Base-by-base conservation (phyloP, 1,284 basidiomycete species). In the Ganoderma leucocontextum region DNA sequence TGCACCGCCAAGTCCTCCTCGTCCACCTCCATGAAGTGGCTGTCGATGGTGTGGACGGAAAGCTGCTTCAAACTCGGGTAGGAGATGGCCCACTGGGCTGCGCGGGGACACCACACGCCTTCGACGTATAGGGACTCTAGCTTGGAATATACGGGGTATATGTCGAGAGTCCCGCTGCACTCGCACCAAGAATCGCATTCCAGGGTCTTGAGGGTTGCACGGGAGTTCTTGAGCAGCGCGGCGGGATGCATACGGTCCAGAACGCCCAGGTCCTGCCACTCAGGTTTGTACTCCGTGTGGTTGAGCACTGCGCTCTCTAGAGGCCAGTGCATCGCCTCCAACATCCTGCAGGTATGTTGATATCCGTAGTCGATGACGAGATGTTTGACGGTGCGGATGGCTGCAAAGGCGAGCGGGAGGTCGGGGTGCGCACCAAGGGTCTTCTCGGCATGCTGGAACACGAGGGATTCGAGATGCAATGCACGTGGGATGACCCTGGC, bases 301-400 rank as follows among this genome's bases (percentile, higher is more conserved):
- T 53, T 25, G 15, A 68, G 36, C 5, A 25, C 44, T 7, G 33
- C 59, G 9, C 10, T 62, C 39, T 68, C 67, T 4, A 68, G 59
- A 13, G 67, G 63, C 67, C 67, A 68, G 17, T 41, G 67, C 67
- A 64, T 62, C 9, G 67, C 62, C 36, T 64, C 67, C 17, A 68
- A 15, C 67, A 68, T 64, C 22, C 67, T 41, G 36, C 67, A 68
- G 0, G 67, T 57, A 36, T 68, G 63, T 39, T 64, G 67, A 33
- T 62, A 64, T 17, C 58, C 67, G n/a, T 42, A 33, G 4, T 62
- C 25, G 35, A 68, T 47, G n/a, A 36, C 52, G 49, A 68, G 22
- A 60, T 64, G 59, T 19, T 58, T 68, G n/a, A 68, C 60, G 33
- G n/a, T 62, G 52, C 42, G 53, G 53, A 68, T 22, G 25, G 67